Percentiles rank a stretch among this genome's conserved stretches.
Evolutionary conservation across 768 basidiomycete species (phyloP).

Genomic region (Mycena crocata): DNA sequence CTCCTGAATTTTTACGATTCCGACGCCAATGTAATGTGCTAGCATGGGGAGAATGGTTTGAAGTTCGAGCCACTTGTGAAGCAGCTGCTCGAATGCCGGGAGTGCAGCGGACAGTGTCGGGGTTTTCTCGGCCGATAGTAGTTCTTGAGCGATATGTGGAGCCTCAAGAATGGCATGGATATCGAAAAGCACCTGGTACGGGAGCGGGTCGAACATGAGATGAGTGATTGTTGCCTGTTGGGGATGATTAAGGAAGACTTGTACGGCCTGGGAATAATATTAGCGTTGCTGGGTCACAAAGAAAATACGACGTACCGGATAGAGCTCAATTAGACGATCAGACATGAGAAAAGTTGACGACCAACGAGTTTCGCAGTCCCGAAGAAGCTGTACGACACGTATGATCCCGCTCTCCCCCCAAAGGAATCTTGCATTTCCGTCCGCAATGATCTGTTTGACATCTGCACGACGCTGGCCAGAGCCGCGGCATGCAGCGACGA

Average conservation of each 20-base stretch:
- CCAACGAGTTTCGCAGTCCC: slow-evolving; percentile 49
- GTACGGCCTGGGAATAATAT: slow-evolving; percentile 34
- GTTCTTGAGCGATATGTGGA: slow-evolving; percentile 46
- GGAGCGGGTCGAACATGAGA: slow-evolving; percentile 16
- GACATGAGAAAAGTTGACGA: slow-evolving; percentile 51
- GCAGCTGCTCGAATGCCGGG: slow-evolving; percentile 46
- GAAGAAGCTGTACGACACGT: slow-evolving; percentile 40
- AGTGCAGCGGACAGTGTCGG: slow-evolving; percentile 48
- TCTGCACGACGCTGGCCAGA: slow-evolving; percentile 45
- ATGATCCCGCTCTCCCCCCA: slow-evolving; percentile 28
- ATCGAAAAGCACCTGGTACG: slow-evolving; percentile 40
- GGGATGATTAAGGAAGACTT: slow-evolving; percentile 31
- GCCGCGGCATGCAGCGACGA: slow-evolving; percentile 45
- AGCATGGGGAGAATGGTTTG: slow-evolving; percentile 38
- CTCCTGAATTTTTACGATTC: slow-evolving; percentile 43
- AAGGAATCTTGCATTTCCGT: slow-evolving; percentile 37
- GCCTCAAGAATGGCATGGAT: slow-evolving; percentile 42
- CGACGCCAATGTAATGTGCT: slow-evolving; percentile 36
- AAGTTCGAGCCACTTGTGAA: slow-evolving; percentile 31
- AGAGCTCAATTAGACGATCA: slow-evolving; percentile 44
- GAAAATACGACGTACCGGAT: slow-evolving; percentile 33
- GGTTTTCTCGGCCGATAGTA: slow-evolving; percentile 47
- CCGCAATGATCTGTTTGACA: slow-evolving; percentile 38
- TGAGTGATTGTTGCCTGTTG: slow-evolving; percentile 16
- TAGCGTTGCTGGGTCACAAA: background rate